phyloP scores from a whole-genome alignment of 768 basidiomycete genomes.

The Suillus hirtellus region DNA sequence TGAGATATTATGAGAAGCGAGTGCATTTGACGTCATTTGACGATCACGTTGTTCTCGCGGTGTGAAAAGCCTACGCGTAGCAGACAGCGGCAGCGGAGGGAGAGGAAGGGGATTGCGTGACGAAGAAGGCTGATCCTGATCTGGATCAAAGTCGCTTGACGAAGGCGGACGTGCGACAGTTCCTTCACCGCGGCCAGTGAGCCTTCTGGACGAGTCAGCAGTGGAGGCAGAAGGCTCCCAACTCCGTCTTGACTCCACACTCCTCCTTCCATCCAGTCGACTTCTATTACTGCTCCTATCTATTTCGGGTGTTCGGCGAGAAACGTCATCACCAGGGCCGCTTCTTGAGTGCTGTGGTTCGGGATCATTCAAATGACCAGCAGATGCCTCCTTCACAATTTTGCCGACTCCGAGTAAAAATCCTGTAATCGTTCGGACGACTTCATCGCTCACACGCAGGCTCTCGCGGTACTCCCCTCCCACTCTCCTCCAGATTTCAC shows the following conservation, averaged over 20 bases:
- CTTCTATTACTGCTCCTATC: constrained; percentile 43
- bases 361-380: constrained; percentile 28
- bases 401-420: constrained; percentile 76
- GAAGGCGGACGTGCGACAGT: constrained; percentile 27
- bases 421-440: constrained; percentile 74
- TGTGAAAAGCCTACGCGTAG: constrained; percentile 54
- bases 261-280: constrained; percentile 58
- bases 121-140: constrained; percentile 28
- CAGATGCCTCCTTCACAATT: constrained; percentile 57
- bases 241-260: constrained; percentile 48
- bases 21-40: constrained; percentile 19
- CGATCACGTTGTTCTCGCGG: constrained; percentile 58
- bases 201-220: constrained; percentile 28
- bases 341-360: constrained; percentile 49
- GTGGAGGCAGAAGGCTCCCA: constrained; percentile 39
- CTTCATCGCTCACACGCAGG: constrained; percentile 72
- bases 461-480: constrained; percentile 74
- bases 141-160: constrained; percentile 23
- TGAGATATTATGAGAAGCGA: constrained; percentile 21
- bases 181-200: constrained; percentile 28
- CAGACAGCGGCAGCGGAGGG: constrained; percentile 27
- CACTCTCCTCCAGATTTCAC: constrained; percentile 63
- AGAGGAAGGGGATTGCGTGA: constrained; percentile 22
- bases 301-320: constrained; percentile 35
- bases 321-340: constrained; percentile 55